A percentile compares a stretch with the other conserved stretches of the same genome.
These are phyloP conservation scores for Beauveria bassiana DNA, from an alignment of 2,329 filamentous ascomycete genomes.

Conservation along the genomic window DNA sequence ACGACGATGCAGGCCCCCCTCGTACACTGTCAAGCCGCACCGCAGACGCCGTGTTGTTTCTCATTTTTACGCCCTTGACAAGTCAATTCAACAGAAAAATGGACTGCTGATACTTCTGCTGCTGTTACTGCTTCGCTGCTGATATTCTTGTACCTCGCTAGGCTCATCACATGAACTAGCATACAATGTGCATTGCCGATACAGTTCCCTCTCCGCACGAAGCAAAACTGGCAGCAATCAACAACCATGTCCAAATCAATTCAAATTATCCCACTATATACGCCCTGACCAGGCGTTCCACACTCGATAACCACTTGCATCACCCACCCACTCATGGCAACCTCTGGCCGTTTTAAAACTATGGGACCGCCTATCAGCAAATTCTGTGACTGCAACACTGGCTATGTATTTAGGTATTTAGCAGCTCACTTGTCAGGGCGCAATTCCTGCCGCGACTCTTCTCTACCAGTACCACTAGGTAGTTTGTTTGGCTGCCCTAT, in stretches of 20 bases:
- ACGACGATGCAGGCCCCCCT: not conserved
- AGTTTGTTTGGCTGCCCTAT: too few species aligned
- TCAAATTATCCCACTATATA: not conserved
- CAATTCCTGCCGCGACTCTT: not conserved
- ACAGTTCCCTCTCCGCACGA: not conserved
- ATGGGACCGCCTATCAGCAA: not conserved
- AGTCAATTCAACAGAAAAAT: not conserved
- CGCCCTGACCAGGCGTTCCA: not conserved
- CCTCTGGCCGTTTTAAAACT: constrained; percentile 1
- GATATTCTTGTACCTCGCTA: not conserved
- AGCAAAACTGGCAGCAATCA: not conserved
- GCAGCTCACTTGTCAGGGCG: not conserved
- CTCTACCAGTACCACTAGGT: too few species aligned
- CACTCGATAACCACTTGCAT: not conserved
- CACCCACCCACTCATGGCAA: not conserved
- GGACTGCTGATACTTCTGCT: not conserved
- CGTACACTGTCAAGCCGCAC: not conserved
- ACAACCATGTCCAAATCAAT: too few species aligned
- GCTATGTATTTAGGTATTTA: too few species aligned
- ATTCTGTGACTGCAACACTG: not conserved
- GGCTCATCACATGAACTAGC: too few species aligned
- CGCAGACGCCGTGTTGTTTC: not conserved
- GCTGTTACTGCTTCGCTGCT: not conserved
- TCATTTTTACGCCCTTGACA: not conserved
- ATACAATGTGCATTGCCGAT: not conserved